Base-by-base conservation (phyloP, 2,329 filamentous ascomycete species). In the Domatiomyces globalis region DNA sequence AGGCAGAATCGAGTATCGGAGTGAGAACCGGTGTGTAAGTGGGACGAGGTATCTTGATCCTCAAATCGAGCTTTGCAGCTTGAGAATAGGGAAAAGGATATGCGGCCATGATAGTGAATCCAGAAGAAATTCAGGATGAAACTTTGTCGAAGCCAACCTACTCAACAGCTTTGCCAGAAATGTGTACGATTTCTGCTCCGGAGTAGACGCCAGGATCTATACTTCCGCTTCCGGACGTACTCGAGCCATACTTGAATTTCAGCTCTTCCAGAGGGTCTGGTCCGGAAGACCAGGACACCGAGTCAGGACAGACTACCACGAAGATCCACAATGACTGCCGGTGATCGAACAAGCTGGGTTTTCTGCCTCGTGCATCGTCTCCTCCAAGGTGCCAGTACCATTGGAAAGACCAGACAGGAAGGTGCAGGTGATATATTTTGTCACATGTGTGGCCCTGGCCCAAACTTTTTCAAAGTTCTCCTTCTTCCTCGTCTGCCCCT, bases 91-190 rank as follows among this genome's bases (percentile, higher is more conserved):
- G n/a, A n/a, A n/a, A n/a, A n/a, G n/a, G n/a, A n/a, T n/a, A n/a
- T n/a, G n/a, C n/a, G n/a, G n/a, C n/a, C n/a, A n/a, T n/a, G n/a
- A n/a, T n/a, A n/a, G n/a, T n/a, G n/a, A n/a, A n/a, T n/a, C n/a
- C n/a, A n/a, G n/a, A n/a, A n/a, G n/a, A n/a, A n/a, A n/a, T n/a
- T n/a, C n/a, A n/a, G n/a, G n/a, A n/a, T n/a, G n/a, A n/a, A n/a
- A 95, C 87, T 73, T 95, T 95, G 60, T 94, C 88, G 60, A 96
- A 96, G 27, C 92, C 92, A 33, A 96, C 79, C 69, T 96, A 90
- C 69, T 96, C 85, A 4, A 87, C 90, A 17, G 89, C 78, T 68
- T 96, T 96, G 39, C 77, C 74, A 68, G 85, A 69, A 73, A 94
- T 75, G 74, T 83, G 70, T 55, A 94, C 84, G 48, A 79, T 49